phyloP scores from a whole-genome alignment of 805 yeast genomes.

The Candida caryicola region DNA sequence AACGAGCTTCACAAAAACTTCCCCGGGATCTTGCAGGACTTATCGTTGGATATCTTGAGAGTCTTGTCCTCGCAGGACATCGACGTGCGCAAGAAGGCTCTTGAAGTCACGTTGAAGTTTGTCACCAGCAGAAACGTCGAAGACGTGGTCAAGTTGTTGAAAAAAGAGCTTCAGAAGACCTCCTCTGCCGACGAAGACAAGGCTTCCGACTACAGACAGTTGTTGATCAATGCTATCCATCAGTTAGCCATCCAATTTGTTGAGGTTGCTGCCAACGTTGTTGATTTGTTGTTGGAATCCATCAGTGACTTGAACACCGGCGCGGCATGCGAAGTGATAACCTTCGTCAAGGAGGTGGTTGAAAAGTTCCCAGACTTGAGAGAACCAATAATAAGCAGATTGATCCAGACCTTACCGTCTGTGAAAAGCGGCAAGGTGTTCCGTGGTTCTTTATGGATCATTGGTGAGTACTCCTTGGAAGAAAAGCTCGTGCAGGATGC shows the following conservation, averaged over 20 bases:
- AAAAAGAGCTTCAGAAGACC: constrained; percentile 82
- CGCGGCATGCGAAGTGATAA: constrained; percentile 84
- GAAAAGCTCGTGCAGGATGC: constrained; percentile 72
- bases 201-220: constrained; percentile 80
- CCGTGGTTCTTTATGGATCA: constrained; percentile 92
- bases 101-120: constrained; percentile 77
- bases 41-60: constrained; percentile 81
- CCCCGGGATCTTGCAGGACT: constrained; percentile 82
- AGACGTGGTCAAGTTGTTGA: constrained; percentile 86
- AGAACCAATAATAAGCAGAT: constrained; percentile 56
- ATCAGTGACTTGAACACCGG: constrained; percentile 78
- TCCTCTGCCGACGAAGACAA: constrained; percentile 73
- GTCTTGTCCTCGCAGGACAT: constrained; percentile 84
- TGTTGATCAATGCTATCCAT: constrained; percentile 84
- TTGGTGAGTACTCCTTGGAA: constrained; percentile 85
- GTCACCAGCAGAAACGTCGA: constrained; percentile 88
- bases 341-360: constrained; percentile 91
- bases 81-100: constrained; percentile 86
- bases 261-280: constrained; percentile 89
- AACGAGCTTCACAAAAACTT: constrained; percentile 67
- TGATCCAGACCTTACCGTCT: constrained; percentile 58
- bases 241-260: constrained; percentile 82
- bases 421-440: constrained; percentile 86
- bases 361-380: constrained; percentile 86
- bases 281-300: constrained; percentile 81